Evolutionary conservation across 345 rosid species (phyloP).

Genomic region (Zanthoxylum bungeanum): DNA sequence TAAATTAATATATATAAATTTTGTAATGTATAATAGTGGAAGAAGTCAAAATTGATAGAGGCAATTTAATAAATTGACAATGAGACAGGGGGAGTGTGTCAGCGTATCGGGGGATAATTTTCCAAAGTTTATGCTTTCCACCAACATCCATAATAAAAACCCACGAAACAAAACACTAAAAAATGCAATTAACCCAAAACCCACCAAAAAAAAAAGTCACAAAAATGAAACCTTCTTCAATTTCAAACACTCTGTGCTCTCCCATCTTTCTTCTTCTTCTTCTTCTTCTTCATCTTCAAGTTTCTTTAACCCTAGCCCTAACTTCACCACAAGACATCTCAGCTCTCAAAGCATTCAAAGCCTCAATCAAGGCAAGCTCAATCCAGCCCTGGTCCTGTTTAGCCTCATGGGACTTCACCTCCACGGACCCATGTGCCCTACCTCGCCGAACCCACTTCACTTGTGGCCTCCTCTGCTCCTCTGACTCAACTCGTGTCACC

Average conservation of each 20-base stretch:
- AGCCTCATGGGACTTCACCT: constrained; percentile 63
- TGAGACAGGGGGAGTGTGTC: too few species aligned
- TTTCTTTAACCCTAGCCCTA: constrained; percentile 21
- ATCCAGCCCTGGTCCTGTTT: constrained; percentile 62
- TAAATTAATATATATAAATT: too few species aligned
- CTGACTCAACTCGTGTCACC: constrained; percentile 54
- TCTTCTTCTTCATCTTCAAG: background rate
- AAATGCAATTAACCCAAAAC: background rate
- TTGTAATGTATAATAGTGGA: too few species aligned
- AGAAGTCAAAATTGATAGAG: too few species aligned
- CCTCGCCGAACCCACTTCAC: constrained; percentile 72
- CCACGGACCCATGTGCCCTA: constrained; percentile 62
- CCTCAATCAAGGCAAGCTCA: constrained; percentile 49
- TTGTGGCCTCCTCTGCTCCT: constrained; percentile 60
- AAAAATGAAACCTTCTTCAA: background rate
- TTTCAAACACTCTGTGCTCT: background rate
- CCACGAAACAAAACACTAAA: background rate
- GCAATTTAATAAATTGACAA: too few species aligned
- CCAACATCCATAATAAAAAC: background rate
- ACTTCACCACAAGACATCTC: constrained; percentile 49
- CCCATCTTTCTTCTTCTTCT: background rate
- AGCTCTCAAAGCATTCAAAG: constrained; percentile 59
- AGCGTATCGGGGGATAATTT: too few species aligned
- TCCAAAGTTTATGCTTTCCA: too few species aligned
- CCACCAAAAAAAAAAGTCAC: background rate